Conservation (phyloP, 306 rosid genomes). For the Quercus mongolica region DNA sequence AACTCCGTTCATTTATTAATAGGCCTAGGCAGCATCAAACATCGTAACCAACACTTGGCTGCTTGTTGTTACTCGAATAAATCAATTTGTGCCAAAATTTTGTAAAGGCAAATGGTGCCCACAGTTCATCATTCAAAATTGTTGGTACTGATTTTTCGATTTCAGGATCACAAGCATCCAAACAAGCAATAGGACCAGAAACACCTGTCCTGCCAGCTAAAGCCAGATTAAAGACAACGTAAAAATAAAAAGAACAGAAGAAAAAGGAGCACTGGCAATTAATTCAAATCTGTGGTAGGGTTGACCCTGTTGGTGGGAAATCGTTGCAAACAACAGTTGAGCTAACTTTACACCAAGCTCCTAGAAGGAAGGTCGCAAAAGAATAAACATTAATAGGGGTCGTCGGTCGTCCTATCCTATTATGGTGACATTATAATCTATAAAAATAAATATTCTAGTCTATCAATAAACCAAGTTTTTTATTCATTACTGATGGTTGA, state of each 20-base stretch:
- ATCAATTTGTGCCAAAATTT: too few species aligned
- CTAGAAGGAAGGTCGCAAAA: conserved; percentile 2
- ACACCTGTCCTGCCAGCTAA: conserved; percentile 84
- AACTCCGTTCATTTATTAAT: too few species aligned
- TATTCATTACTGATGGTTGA: too few species aligned
- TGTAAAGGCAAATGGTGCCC: too few species aligned
- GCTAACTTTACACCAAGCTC: conserved; percentile 36
- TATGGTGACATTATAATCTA: too few species aligned
- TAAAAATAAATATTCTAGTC: too few species aligned
- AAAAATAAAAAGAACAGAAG: conserved; percentile 22
- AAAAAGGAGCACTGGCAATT: background rate
- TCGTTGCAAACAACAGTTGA: conserved; percentile 11
- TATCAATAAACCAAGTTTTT: too few species aligned
- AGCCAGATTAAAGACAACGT: conserved; percentile 38
- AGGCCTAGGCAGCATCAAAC: too few species aligned
- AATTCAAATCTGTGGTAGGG: conserved; percentile 39
- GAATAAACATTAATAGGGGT: background rate
- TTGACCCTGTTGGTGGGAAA: conserved; percentile 35
- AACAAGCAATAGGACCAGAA: conserved; percentile 52
- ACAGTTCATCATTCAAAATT: too few species aligned
- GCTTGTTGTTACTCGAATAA: too few species aligned
- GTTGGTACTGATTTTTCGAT: background rate
- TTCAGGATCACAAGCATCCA: conserved; percentile 28
- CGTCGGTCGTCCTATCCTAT: too few species aligned
- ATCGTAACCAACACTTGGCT: too few species aligned